Evolutionary conservation across 768 basidiomycete species (phyloP), one percentile per base, ranked within the genome.

Genomic region (Mycena filopes): DNA sequence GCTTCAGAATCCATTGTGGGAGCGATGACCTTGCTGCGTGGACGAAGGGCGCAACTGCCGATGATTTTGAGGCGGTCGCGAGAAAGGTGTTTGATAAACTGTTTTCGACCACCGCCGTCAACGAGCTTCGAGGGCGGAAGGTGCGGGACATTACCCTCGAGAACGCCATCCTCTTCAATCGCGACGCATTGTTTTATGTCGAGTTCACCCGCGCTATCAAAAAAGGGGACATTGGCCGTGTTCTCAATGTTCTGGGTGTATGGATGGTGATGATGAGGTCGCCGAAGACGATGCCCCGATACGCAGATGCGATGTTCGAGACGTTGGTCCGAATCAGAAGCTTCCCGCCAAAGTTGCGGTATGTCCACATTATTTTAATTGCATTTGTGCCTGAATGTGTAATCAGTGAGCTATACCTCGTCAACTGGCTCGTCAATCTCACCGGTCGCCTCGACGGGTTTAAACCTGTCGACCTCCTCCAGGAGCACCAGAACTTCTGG

Each of bases 321-420:
- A 33, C 33, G 12, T 7, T 33, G 6, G 33, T 33, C 7, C 33
- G 33, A 33, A 33, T 33, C 33, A 33, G 33, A 12, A 33, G 33
- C 33, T 33, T 33, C 33, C 33, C 33, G 33, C 33, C 33, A 12
- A 33, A 33, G 33, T 12, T 33, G 12, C 33, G 33, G 33, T 33
- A 33, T 33, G 33, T 33, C 33, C 33, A 6, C 33, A 6, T 33
- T 33, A 6, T 33, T 33, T 12, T 33, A 12, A 15, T 43, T n/a
- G n/a, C 33, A 33, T 33, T 33, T 33, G 7, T 12, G 12, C 33
- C 12, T 12, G 6, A 15, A 23, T 21, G 20, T 20, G 11, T n/a
- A 10, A 23, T 23, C 41, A 68, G 69, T 11, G 47, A 51, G 28
- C n/a, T 61, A 10, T 48, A 65, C 31, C 53, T 68, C 9, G 69